Conservation (phyloP, 306 rosid species). For the Luffa acutangula region DNA sequence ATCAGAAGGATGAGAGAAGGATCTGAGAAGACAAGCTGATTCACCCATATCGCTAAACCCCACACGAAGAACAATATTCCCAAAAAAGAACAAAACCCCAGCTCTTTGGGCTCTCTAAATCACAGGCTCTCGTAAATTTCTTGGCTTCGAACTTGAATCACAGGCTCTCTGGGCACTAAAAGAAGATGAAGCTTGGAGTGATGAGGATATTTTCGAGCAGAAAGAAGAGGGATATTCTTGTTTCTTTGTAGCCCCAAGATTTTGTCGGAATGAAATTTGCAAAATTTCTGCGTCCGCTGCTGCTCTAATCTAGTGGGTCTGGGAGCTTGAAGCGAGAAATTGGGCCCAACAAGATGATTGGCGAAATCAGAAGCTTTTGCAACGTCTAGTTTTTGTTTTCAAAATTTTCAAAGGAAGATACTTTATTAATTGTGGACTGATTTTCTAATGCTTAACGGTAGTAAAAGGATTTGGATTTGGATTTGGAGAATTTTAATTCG, state of each 20-base stretch:
- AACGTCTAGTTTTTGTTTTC: constrained; percentile 5
- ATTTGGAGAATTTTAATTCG: background rate
- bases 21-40: constrained; percentile 42
- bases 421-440: background rate
- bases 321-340: background rate
- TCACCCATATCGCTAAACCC: constrained; percentile 34
- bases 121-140: background rate
- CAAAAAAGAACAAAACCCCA: background rate
- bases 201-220: background rate
- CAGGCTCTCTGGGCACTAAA: background rate
- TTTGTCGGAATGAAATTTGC: background rate
- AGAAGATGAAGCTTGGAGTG: background rate
- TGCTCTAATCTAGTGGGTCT: background rate
- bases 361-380: background rate
- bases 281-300: background rate
- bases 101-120: background rate
- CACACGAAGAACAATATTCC: background rate
- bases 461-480: background rate
- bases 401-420: background rate
- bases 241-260: background rate
- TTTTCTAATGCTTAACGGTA: constrained; percentile 1
- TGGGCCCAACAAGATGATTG: constrained; percentile 4
- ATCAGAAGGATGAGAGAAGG: constrained; percentile 47
- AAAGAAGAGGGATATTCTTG: background rate
- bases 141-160: background rate